A percentile compares a stretch with the other conserved stretches of the same genome.
Conservation (phyloP, 2,329 filamentous ascomycete genomes). For the Lachnellula suecica region DNA sequence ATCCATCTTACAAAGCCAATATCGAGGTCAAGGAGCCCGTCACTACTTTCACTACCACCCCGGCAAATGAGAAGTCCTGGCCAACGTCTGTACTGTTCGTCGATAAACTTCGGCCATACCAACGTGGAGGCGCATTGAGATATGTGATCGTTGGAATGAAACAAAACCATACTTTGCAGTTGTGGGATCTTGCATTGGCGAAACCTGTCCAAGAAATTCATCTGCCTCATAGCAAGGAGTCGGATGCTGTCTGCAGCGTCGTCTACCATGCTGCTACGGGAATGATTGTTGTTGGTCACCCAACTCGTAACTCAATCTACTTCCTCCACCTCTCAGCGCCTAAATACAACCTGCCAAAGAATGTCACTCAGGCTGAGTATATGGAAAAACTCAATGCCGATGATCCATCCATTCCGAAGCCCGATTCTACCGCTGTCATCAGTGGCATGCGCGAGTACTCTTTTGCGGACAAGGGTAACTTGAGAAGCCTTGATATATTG, state of each 20-base stretch:
- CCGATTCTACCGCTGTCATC: slow-evolving; percentile 95
- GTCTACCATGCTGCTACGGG: slow-evolving; percentile 90
- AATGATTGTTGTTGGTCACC: slow-evolving; percentile 93
- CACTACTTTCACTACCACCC: slow-evolving; percentile 82
- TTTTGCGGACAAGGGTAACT: slow-evolving; percentile 78
- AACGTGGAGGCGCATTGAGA: slow-evolving; percentile 83
- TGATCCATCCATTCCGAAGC: slow-evolving; percentile 72
- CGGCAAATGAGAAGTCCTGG: slow-evolving; percentile 90
- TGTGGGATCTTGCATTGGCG: slow-evolving; percentile 94
- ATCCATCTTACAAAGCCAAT: slow-evolving; percentile 20
- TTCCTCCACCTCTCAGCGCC: slow-evolving; percentile 94
- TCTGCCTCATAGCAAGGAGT: slow-evolving; percentile 92
- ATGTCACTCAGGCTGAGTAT: slow-evolving; percentile 84
- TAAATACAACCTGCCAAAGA: slow-evolving; percentile 77
- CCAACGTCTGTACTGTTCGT: slow-evolving; percentile 94
- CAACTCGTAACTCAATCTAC: slow-evolving; percentile 95
- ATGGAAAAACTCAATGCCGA: slow-evolving; percentile 74
- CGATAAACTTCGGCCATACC: slow-evolving; percentile 92
- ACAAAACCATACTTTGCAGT: slow-evolving; percentile 96
- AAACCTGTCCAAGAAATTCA: slow-evolving; percentile 98
- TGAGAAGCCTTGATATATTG: slow-evolving; percentile 89
- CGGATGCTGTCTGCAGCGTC: slow-evolving; percentile 96
- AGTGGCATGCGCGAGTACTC: slow-evolving; percentile 96
- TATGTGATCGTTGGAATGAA: slow-evolving; percentile 98
- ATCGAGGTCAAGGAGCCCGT: slow-evolving; percentile 84